These are phyloP conservation scores for Arthrobotrys musiformis DNA, from an alignment of 2,329 filamentous ascomycete species.

Conservation along the genomic window DNA sequence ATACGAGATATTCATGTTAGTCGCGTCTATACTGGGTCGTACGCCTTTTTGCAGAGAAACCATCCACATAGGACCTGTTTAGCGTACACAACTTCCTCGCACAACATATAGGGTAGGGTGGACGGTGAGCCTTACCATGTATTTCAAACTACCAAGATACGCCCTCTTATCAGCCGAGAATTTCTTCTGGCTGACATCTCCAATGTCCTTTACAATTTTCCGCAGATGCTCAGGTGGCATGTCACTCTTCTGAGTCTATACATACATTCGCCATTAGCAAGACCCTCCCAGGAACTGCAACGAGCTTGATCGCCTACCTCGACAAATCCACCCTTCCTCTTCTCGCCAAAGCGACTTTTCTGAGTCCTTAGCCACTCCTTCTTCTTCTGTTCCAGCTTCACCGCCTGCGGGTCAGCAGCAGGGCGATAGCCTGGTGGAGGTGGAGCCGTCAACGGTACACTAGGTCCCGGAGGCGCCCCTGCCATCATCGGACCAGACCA, in stretches of 20 bases:
- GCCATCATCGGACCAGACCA: constrained; percentile 67
- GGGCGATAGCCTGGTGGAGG: constrained; percentile 88
- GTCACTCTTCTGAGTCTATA: constrained; percentile 87
- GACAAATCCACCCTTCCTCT: constrained; percentile 93
- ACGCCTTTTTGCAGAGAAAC: constrained; percentile 44
- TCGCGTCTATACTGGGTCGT: constrained; percentile 55
- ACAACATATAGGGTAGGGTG: constrained; percentile 6
- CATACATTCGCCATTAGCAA: constrained; percentile 3
- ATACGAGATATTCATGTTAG: constrained; percentile 51
- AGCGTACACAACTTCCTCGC: constrained; percentile 53
- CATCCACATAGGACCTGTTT: constrained; percentile 51
- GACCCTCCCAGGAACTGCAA: background rate
- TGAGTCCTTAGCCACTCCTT: constrained; percentile 96
- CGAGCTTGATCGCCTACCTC: constrained; percentile 66
- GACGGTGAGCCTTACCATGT: constrained; percentile 71
- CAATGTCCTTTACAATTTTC: constrained; percentile 98
- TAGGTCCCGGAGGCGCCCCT: constrained; percentile 65
- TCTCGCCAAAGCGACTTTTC: constrained; percentile 93
- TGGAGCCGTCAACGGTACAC: constrained; percentile 68
- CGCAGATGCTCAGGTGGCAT: constrained; percentile 98
- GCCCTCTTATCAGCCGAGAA: constrained; percentile 98
- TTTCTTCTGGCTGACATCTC: constrained; percentile 98
- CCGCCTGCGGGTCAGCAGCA: constrained; percentile 81
- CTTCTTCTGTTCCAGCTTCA: constrained; percentile 98
- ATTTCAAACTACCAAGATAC: constrained; percentile 96